Evolutionary conservation across 192 early-diverging fungal species (phyloP), one percentile per base, ranked within the genome.

Genomic region (Globomyces pollinis-pini): DNA sequence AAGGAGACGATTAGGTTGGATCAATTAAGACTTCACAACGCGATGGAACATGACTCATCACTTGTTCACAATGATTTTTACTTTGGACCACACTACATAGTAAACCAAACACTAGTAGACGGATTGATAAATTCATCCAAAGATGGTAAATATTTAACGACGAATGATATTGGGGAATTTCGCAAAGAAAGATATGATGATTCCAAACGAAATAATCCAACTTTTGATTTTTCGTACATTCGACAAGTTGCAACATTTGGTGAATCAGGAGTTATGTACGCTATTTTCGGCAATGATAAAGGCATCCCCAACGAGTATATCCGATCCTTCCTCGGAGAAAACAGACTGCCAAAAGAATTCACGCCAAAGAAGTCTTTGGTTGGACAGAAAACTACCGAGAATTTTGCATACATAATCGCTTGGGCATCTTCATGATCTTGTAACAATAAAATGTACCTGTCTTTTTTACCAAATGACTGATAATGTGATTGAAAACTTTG

Each of bases 171-270:
- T 7, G 42, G 42, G 7, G 13, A 44, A 7, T 44, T 44, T 20
- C 12, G 9, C 12, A 44, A 1, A 44, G 13, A 44, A 44, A 9
- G 42, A n/a, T 7, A 13, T 16, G 18, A 7, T 44, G 42, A 44
- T 18, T 13, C 13, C 42, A 44, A 44, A 18, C 6, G 6, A 44
- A n/a, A 13, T 18, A 18, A 44, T 18, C 9, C 9, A 18, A 43
- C 58, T 24, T 57, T 60, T 38, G 6, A 12, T 3, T 67, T 67
- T 2, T 12, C 23, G 12, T 29, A 28, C 6, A 34, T 13, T 12
- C 58, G 15, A 6, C 42, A 60, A 18, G n/a, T 60, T 28, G 11
- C 47, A 3, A 42, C 42, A 13, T 50, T 38, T 29, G 35, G 9
- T n/a, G 58, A 60, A 45, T 8, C 41, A 9, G 24, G 42, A 9